Conservation (phyloP, 208 protist species). For the Acanthamoeba rhysodes region DNA sequence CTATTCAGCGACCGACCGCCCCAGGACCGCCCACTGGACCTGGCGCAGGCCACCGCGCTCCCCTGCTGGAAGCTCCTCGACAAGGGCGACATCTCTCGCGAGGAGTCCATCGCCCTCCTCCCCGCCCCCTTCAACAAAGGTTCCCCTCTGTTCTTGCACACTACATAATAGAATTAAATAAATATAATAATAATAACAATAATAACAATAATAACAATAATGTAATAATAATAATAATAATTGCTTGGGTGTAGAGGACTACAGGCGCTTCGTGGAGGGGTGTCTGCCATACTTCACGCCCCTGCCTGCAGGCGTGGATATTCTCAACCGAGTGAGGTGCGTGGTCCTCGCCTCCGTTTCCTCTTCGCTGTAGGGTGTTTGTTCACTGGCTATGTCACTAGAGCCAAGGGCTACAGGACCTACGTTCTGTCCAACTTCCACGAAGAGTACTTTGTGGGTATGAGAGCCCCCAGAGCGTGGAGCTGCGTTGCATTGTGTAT, state of each 20-base stretch:
- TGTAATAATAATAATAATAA: too few species aligned
- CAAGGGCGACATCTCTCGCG: slow-evolving; percentile 66
- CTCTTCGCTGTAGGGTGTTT: not conserved
- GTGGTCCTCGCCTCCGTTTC: not conserved
- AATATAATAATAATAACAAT: too few species aligned
- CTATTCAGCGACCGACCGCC: not conserved
- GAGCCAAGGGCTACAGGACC: slow-evolving; percentile 2
- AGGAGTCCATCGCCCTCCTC: slow-evolving; percentile 6
- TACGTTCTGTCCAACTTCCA: slow-evolving; percentile 68
- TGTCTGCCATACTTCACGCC: slow-evolving; percentile 35
- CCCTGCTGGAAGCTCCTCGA: slow-evolving; percentile 69
- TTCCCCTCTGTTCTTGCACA: not conserved
- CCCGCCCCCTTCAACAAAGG: not conserved
- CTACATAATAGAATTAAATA: not conserved
- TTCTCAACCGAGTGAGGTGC: slow-evolving; percentile 42
- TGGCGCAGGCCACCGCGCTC: not conserved
- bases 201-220: too few species aligned
- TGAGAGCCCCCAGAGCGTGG: not conserved
- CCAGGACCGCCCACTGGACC: not conserved
- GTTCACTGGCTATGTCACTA: not conserved
- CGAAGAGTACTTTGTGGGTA: slow-evolving; percentile 55
- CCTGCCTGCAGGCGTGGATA: not conserved
- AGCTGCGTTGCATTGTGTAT: not conserved
- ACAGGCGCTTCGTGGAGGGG: slow-evolving; percentile 29
- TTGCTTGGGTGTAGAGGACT: not conserved